Evolutionary conservation across 208 protist genomes (phyloP).

Genomic region (Leishmania tropica): DNA sequence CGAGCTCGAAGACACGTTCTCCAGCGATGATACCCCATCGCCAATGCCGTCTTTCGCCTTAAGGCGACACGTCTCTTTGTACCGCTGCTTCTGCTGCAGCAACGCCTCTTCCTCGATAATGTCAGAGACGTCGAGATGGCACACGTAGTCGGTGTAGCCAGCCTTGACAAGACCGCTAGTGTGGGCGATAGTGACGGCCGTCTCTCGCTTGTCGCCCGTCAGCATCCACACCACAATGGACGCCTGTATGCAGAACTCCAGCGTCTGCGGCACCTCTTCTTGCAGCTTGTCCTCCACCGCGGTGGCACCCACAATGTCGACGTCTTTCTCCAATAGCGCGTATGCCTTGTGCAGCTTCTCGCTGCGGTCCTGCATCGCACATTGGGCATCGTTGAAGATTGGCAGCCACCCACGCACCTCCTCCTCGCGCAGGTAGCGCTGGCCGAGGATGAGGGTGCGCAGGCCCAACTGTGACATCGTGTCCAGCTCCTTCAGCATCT

Average conservation of each 20-base stretch:
- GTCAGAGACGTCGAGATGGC: slow-evolving; percentile 55
- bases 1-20: not conserved
- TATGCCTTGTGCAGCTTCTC: slow-evolving; percentile 67
- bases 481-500: slow-evolving; percentile 52
- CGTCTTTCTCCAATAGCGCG: slow-evolving; percentile 74
- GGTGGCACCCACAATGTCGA: slow-evolving; percentile 92
- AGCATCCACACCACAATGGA: slow-evolving; percentile 97
- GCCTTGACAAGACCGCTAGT: slow-evolving; percentile 53
- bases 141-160: slow-evolving; percentile 30
- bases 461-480: slow-evolving; percentile 59
- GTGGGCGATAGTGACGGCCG: slow-evolving; percentile 96
- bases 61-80: not conserved
- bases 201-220: slow-evolving; percentile 98
- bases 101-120: slow-evolving; percentile 35
- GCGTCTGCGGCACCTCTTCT: slow-evolving; percentile 93
- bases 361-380: slow-evolving; percentile 55
- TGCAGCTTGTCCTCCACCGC: slow-evolving; percentile 97
- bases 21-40: not conserved
- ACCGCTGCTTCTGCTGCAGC: slow-evolving; percentile 23
- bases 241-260: slow-evolving; percentile 83
- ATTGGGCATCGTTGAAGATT: slow-evolving; percentile 62
- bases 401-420: slow-evolving; percentile 72
- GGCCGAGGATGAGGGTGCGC: slow-evolving; percentile 79
- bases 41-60: slow-evolving; percentile 8
- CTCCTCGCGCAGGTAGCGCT: slow-evolving; percentile 48